Evolutionary conservation across 2,329 filamentous ascomycete species (phyloP).

Genomic region (Aspergillus sp.): DNA sequence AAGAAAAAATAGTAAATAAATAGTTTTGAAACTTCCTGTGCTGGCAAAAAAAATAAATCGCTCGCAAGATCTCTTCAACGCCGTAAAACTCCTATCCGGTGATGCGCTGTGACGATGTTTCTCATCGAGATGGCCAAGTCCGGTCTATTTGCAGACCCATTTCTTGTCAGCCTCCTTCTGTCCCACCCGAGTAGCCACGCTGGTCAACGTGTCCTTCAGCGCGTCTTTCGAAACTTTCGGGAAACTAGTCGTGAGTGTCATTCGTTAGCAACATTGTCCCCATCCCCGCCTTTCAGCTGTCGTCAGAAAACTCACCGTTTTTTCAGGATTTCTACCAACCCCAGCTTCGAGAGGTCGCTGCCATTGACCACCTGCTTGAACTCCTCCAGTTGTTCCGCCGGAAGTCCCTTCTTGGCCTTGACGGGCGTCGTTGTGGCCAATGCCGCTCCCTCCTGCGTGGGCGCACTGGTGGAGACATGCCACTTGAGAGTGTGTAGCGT

Average conservation of each 20-base stretch:
- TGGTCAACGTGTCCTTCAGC: constrained; percentile 69
- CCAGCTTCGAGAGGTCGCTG: constrained; percentile 70
- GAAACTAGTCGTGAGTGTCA: constrained; percentile 50
- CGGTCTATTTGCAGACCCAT: constrained; percentile 54
- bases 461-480: constrained; percentile 13
- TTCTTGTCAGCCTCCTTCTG: constrained; percentile 64
- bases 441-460: constrained; percentile 12
- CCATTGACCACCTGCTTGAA: constrained; percentile 72
- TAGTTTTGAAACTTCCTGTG: neutral
- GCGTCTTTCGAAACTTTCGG: constrained; percentile 67
- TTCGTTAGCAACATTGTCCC: constrained; percentile 1
- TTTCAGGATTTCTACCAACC: constrained; percentile 72
- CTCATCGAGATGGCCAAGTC: neutral
- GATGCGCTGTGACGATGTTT: neutral
- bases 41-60: neutral
- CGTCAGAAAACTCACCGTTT: constrained; percentile 51
- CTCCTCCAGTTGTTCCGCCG: constrained; percentile 59
- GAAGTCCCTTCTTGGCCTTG: constrained; percentile 49
- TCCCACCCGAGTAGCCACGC: constrained; percentile 63
- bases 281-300: neutral
- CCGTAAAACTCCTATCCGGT: constrained; percentile 1
- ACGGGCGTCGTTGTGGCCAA: constrained; percentile 13
- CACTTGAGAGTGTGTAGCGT: constrained; percentile 25
- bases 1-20: neutral
- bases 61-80: neutral